Conservation (phyloP, 768 basidiomycete species). For the Boletus rex-veris region DNA sequence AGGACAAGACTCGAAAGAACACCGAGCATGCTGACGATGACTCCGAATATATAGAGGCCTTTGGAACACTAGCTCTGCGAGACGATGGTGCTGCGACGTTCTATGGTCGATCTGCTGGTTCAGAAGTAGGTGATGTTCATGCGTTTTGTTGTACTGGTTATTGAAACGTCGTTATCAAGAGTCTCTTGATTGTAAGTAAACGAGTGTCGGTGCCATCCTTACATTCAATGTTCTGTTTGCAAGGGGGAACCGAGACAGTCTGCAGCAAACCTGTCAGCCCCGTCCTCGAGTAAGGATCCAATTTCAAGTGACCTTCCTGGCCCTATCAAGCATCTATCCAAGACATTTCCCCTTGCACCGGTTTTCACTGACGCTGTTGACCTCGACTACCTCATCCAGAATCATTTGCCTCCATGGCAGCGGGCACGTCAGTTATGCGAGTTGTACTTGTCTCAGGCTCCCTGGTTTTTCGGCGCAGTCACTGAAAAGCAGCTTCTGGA, state of each 20-base stretch:
- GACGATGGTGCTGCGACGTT: conserved; percentile 71
- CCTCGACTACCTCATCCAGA: conserved; percentile 43
- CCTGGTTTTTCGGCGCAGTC: conserved; percentile 78
- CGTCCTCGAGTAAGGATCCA: neutral
- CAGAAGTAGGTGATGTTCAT: conserved; percentile 51
- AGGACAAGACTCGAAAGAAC: conserved; percentile 28
- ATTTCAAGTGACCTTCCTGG: conserved; percentile 20
- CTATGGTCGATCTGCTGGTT: conserved; percentile 68
- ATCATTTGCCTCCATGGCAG: conserved; percentile 55
- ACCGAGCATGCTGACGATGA: conserved; percentile 35
- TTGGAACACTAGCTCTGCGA: conserved; percentile 65
- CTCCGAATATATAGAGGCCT: conserved; percentile 59
- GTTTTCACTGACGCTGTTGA: conserved; percentile 35
- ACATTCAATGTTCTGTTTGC: neutral
- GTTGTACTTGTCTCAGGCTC: conserved; percentile 74
- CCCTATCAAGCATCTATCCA: conserved; percentile 28
- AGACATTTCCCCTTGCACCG: conserved; percentile 50
- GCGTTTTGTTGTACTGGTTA: conserved; percentile 14
- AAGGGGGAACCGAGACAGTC: conserved; percentile 25
- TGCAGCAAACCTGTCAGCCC: neutral
- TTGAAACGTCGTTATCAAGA: conserved; percentile 33
- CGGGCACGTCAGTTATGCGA: conserved; percentile 58
- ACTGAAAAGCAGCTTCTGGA: conserved; percentile 60
- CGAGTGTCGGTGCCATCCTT: neutral
- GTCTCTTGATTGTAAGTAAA: conserved; percentile 51